Base-by-base conservation (phyloP, 306 rosid species). In the Acmispon strigosus region DNA sequence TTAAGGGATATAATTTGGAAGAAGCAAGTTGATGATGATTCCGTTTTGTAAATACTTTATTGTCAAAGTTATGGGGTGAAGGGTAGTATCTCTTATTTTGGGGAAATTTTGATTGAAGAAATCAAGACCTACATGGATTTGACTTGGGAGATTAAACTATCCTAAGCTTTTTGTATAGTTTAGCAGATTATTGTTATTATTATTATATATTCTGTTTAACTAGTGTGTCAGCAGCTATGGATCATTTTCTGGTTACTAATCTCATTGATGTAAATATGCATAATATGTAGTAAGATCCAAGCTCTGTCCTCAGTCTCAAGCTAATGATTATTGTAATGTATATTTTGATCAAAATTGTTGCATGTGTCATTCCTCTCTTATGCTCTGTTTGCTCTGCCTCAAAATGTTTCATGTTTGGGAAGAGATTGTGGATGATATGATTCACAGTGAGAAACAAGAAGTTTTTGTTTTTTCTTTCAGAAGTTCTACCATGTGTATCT, bases 21-120 rank as follows among this genome's bases (percentile, higher is more conserved):
- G 79, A 62, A 9, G 53, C 22, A 43, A 37, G 81, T 0, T 14
- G 60, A 22, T 39, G 37, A 80, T 42, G 32, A 27, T 72, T 72
- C 15, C 37, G n/a, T 14, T 81, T 2, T 87, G 92, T 84, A 72
- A 18, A 84, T 90, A 78, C 41, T 72, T 63, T 72, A 39, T 62
- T 64, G 16, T 22, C 37, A 6, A 20, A 37, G 84, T 62, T 69
- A 70, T 16, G 85, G 85, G 63, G 82, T 49, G 85, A 78, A 66
- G 90, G 73, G 82, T 62, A 71, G 78, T 27, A 73, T 83, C 77
- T 83, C 39, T 78, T 34, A 77, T 70, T 82, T 58, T 66, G 72
- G 81, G 76, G 73, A 70, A 56, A 55, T 37, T 85, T 76, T 81
- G 66, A 29, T 42, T 72, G 60, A 39, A 19, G 19, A 50, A 72